Evolutionary conservation across 129 eudicot species (phyloP).

Genomic region (Logfia minima): DNA sequence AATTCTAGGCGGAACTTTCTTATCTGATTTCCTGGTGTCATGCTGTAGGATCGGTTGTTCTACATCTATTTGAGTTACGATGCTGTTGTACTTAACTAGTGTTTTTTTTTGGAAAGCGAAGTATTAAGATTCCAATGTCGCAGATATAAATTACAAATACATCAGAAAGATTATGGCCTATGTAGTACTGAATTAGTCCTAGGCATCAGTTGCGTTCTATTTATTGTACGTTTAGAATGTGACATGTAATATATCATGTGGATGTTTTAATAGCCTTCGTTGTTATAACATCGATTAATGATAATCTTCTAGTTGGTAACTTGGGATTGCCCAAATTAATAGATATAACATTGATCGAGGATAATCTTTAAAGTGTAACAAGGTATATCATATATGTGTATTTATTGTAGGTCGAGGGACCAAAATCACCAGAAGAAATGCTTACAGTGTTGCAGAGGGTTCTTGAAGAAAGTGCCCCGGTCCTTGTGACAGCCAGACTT

Average conservation of each 20-base stretch:
- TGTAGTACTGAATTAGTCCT: background rate
- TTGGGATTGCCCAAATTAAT: background rate
- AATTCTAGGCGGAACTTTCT: background rate
- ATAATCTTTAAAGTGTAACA: background rate
- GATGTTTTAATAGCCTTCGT: background rate
- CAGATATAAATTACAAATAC: background rate
- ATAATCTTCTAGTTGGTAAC: background rate
- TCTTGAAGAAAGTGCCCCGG: conserved; percentile 93
- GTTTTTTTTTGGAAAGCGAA: background rate
- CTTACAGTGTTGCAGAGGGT: conserved; percentile 74
- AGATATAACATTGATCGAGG: too few species aligned
- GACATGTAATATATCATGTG: background rate
- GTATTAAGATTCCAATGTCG: background rate
- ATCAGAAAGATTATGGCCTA: background rate
- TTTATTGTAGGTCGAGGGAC: conserved; percentile 80
- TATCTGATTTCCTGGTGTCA: background rate
- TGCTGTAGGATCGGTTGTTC: background rate
- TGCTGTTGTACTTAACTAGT: background rate
- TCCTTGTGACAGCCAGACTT: conserved; percentile 83
- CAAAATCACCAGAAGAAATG: conserved; percentile 88
- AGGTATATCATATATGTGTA: conserved; percentile 2
- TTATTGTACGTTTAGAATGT: background rate
- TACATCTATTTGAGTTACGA: background rate
- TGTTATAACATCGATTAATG: background rate
- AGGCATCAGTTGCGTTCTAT: background rate